Evolutionary conservation across 2,329 filamentous ascomycete species (phyloP), one percentile per base, ranked within the genome.

Genomic region (Colletotrichum orbiculare): DNA sequence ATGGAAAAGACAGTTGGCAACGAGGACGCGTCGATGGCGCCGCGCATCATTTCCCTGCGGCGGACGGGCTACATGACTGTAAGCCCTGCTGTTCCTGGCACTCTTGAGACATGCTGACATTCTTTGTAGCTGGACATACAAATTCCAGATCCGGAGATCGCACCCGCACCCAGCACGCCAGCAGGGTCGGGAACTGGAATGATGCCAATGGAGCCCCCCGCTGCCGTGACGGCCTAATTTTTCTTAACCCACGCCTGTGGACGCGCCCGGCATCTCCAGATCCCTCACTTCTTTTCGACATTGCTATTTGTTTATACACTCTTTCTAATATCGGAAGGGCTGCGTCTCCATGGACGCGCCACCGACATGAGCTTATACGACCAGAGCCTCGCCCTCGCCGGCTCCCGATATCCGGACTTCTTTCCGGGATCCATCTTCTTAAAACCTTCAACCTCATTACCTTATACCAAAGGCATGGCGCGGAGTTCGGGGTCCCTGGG

Each of bases 1-100:
- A 87, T 89, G 83, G 87, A 88, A 72, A 85, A 84, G 74, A 79
- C 81, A 4, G 71, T 80, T 58, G 79, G 81, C 25, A 79, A 81
- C 4, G 85, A 87, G 17, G 85, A 86, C 37, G 78, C 79, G 37
- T 76, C 77, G 33, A 77, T 81, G 49, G 79, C 84, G 34, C 93
- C 95, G 25, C 91, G 86, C 75, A 88, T 97, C 57, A 89, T 97
- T 69, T 86, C 91, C 43, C 78, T 97, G 70, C 86, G 94, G 71
- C 86, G 89, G 72, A 97, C 94, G 43, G 95, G 92, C 1, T 97
- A 97, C 77, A 90, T 97, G 89, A 94, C 85, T 70, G 90, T 92
- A 78, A 79, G 88, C 76, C 47, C 70, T 7, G 7, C 6, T 15
- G 2, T n/a, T 15, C 7, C n/a, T 50, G 54, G 42, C 39, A 25